A percentile compares a stretch with the other conserved stretches of the same genome.
phyloP scores from a whole-genome alignment of 176 grass and related monocot species.

The Thinopyrum elongatum region DNA sequence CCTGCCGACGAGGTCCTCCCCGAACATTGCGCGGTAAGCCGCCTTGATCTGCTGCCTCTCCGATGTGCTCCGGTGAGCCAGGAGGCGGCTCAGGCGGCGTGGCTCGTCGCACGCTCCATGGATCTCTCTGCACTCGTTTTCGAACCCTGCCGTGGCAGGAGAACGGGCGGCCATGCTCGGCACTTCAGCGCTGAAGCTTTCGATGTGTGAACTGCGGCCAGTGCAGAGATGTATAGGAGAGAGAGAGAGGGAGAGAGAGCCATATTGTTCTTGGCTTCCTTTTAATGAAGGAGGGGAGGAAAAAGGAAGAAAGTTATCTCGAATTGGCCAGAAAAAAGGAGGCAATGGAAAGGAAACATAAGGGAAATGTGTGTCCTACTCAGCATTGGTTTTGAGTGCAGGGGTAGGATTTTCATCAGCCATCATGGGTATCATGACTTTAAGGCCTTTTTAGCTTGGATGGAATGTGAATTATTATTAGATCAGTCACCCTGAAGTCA shows the following conservation, averaged over 20 bases:
- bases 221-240: neutral
- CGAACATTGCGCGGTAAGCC: slow-evolving; percentile 53
- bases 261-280: neutral
- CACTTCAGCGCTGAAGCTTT: neutral
- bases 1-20: slow-evolving; percentile 53
- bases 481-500: neutral
- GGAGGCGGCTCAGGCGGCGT: slow-evolving; percentile 37
- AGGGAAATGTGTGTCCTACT: neutral
- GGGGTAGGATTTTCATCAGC: slow-evolving; percentile 1
- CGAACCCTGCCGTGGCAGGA: neutral
- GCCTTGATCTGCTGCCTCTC: slow-evolving; percentile 74
- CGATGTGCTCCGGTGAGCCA: slow-evolving; percentile 45
- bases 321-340: slow-evolving; percentile 13
- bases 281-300: neutral
- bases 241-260: neutral
- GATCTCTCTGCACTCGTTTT: slow-evolving; percentile 70
- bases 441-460: neutral
- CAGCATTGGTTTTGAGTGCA: neutral
- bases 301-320: neutral
- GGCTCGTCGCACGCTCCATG: slow-evolving; percentile 49
- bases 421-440: neutral
- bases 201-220: neutral
- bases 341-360: neutral
- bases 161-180: slow-evolving; percentile 23
- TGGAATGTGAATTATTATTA: neutral